These are phyloP conservation scores for Paspalum vaginatum DNA, from an alignment of 176 grass and related monocot genomes.

Conservation along the genomic window DNA sequence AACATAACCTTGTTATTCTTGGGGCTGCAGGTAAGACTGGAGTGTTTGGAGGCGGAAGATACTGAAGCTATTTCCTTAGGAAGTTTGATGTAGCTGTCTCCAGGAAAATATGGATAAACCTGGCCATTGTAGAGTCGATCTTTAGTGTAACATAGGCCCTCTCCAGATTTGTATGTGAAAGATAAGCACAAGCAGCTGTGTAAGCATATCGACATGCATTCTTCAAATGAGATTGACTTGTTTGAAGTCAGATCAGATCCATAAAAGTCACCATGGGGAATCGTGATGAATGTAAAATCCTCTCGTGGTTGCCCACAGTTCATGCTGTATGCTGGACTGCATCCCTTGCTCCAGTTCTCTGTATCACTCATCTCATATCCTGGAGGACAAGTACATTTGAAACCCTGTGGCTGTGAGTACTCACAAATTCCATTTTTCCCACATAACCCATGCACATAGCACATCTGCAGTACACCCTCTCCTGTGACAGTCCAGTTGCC, in stretches of 20 bases:
- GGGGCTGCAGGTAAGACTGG: constrained; percentile 48
- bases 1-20: constrained; percentile 20
- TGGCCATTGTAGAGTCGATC: constrained; percentile 65
- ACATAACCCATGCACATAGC: constrained; percentile 76
- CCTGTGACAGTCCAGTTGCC: constrained; percentile 57
- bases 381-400: constrained; percentile 64
- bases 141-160: constrained; percentile 67
- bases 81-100: constrained; percentile 68
- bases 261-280: constrained; percentile 62
- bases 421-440: constrained; percentile 70
- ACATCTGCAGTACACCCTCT: constrained; percentile 41
- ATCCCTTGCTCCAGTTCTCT: constrained; percentile 62
- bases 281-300: constrained; percentile 50
- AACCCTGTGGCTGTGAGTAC: constrained; percentile 35
- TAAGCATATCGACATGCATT: constrained; percentile 55
- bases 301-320: constrained; percentile 20
- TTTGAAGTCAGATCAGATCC: constrained; percentile 60
- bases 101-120: constrained; percentile 52
- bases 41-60: constrained; percentile 29
- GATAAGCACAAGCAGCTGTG: constrained; percentile 52
- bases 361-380: constrained; percentile 64
- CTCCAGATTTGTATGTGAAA: constrained; percentile 64
- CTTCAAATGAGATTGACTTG: constrained; percentile 41
- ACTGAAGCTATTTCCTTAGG: constrained; percentile 41
- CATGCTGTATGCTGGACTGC: constrained; percentile 52